Base-by-base conservation (phyloP, 176 grass and related monocot genomes). In the Pharus latifolius region DNA sequence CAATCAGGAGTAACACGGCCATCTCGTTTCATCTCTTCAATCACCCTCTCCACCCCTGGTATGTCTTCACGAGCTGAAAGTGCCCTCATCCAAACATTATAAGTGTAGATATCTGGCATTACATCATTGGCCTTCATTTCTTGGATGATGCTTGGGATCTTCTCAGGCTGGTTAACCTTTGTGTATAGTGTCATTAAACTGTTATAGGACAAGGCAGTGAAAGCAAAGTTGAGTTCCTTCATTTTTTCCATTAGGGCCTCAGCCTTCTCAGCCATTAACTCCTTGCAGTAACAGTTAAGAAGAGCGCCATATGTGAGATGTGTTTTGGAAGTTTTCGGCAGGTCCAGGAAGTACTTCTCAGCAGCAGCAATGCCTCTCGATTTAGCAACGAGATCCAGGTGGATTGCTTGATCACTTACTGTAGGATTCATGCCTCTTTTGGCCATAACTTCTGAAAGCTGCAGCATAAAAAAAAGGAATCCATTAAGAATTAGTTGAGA, bases 1-100 rank as follows among this genome's bases (percentile, higher is more conserved):
- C 95, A 98, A 59, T 98, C 95, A 78, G 95, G 88, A 65, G 70
- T 19, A 77, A 98, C 81, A 65, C 95, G 87, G 6, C 90, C 95
- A 81, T 93, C 90, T 59, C 89, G 75, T 72, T 83, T 90, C 95
- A 98, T 98, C 68, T 98, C 95, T 85, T 98, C 84, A 49, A 98
- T 78, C 48, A 93, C 80, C 59, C 90, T 90, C 70, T 98, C 95
- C 4, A 98, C 95, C 31, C 90, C 84, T 63, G 68, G 46, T 61
- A 98, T 87, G 65, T 98, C 84, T 18, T 80, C 44, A 52, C 78
- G 56, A 49, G 75, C 79, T 57, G 89, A 84, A 72, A 98, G 81
- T 16, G 89, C 69, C 35, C 95, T 82, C 89, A 98, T 98, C 95
- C 95, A 93, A 49, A 98, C 87, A 83, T 98, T 98, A 51, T 88